These are phyloP conservation scores for Erythrophleum fordii DNA, from an alignment of 306 rosid species.

Conservation along the genomic window DNA sequence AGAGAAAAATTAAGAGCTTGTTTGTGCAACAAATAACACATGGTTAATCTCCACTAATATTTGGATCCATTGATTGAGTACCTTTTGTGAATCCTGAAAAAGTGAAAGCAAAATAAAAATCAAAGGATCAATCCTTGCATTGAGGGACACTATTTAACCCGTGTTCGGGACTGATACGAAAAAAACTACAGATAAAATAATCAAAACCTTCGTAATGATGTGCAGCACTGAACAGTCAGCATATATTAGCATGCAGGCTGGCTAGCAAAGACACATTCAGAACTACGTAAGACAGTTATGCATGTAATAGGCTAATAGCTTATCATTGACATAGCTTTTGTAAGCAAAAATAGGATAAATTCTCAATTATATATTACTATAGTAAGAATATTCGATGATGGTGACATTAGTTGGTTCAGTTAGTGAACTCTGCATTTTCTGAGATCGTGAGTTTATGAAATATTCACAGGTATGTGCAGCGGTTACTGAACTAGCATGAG, in stretches of 20 bases:
- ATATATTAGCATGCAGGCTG: neutral
- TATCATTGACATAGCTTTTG: neutral
- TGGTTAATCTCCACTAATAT: constrained; percentile 18
- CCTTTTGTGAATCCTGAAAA: constrained; percentile 25
- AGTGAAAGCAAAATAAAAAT: neutral
- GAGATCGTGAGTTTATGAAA: constrained; percentile 2
- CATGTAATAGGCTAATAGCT: neutral
- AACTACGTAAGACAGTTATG: neutral
- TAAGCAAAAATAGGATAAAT: neutral
- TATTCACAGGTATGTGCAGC: neutral
- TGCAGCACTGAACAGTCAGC: neutral
- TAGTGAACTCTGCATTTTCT: neutral
- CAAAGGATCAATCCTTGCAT: constrained; percentile 11
- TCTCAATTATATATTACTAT: neutral
- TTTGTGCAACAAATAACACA: no score
- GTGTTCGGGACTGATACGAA: neutral
- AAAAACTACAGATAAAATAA: no score
- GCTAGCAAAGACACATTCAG: neutral
- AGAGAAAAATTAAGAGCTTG: neutral
- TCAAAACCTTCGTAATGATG: neutral
- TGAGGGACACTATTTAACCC: neutral
- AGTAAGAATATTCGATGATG: neutral
- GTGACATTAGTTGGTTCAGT: constrained; percentile 1
- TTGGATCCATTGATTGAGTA: constrained; percentile 5
- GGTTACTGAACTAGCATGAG: neutral